These are phyloP conservation scores for Veloboletus limbatus DNA, from an alignment of 1,284 basidiomycete species.

Conservation along the genomic window DNA sequence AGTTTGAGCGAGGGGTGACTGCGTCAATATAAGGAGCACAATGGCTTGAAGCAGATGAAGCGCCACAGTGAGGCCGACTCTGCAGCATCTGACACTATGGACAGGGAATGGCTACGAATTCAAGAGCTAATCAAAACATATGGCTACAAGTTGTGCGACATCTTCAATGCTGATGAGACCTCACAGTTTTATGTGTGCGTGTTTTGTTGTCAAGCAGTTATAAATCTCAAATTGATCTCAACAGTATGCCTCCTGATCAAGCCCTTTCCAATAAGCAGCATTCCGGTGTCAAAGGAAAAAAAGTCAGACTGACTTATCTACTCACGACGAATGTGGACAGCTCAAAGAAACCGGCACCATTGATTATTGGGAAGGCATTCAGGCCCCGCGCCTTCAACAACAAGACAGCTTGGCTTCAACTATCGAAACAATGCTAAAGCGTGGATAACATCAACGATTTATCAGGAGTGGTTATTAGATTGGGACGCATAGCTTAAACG, in stretches of 20 bases:
- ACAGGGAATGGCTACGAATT: not conserved
- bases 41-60: not conserved
- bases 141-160: not conserved
- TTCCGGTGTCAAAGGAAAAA: not conserved
- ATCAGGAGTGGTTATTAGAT: constrained; percentile 11
- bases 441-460: constrained; percentile 29
- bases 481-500: not conserved
- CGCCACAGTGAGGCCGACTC: constrained; percentile 5
- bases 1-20: not conserved
- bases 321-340: constrained; percentile 26
- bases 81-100: not conserved
- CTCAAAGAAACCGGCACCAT: constrained; percentile 16
- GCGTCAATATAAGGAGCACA: not conserved
- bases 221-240: not conserved
- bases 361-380: constrained; percentile 27
- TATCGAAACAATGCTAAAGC: constrained; percentile 28
- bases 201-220: not conserved
- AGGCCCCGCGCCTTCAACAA: constrained; percentile 22
- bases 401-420: constrained; percentile 24
- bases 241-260: constrained; percentile 4
- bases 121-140: not conserved
- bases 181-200: not conserved
- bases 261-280: constrained; percentile 1
- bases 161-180: constrained; percentile 5
- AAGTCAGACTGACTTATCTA: constrained; percentile 14